A percentile compares a stretch with the other conserved stretches of the same genome.
These are phyloP conservation scores for Suhomyces chickasaworum DNA, from an alignment of 1,139 yeast genomes.

Conservation along the genomic window DNA sequence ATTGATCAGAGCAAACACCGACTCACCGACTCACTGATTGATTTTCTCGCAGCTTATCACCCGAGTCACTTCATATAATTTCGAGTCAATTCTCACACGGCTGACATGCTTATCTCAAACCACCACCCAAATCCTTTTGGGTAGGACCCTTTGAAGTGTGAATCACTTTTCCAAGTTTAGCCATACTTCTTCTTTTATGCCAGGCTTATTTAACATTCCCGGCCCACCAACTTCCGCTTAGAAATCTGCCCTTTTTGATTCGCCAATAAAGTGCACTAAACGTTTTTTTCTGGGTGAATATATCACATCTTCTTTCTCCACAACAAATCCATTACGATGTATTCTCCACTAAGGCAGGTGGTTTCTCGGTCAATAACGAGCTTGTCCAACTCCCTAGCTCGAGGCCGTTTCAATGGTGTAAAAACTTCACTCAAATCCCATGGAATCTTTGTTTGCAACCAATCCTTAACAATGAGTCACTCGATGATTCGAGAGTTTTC, in stretches of 20 bases:
- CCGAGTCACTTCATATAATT: conserved; percentile 10
- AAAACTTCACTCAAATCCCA: background rate
- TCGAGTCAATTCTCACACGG: conserved; percentile 10
- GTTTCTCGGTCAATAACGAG: background rate
- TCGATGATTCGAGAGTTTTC: background rate
- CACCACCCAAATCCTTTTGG: background rate
- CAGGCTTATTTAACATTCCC: background rate
- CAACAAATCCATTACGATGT: background rate
- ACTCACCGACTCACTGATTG: too few species aligned
- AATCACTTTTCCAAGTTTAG: too few species aligned
- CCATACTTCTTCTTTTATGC: too few species aligned
- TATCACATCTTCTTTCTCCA: conserved; percentile 4
- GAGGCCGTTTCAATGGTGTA: background rate
- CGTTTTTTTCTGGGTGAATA: conserved; percentile 4
- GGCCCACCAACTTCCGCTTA: conserved; percentile 4
- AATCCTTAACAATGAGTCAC: conserved; percentile 2
- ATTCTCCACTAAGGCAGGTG: background rate
- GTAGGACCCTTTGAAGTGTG: background rate
- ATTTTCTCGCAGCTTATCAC: conserved; percentile 4
- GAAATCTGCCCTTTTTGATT: conserved; percentile 7
- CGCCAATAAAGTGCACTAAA: conserved; percentile 9
- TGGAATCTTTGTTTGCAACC: background rate
- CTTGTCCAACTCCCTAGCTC: background rate
- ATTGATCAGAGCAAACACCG: too few species aligned
- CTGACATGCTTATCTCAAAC: conserved; percentile 4